These are phyloP conservation scores for Phytophthora constricta DNA, from an alignment of 352 stramenopile species.

Conservation along the genomic window DNA sequence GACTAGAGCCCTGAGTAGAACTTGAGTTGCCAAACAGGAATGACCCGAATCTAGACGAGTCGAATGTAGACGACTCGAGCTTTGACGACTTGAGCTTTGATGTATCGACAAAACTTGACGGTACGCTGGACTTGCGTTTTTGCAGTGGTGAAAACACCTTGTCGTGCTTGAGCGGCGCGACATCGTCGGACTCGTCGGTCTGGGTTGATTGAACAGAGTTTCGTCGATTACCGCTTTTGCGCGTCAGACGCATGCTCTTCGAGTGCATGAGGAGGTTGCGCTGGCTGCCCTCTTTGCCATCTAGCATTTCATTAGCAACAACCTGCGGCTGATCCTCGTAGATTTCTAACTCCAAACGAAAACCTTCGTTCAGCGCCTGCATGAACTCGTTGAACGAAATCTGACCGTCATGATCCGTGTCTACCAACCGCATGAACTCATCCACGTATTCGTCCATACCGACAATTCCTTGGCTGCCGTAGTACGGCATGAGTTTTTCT, in stretches of 20 bases:
- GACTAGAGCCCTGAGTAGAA: constrained; percentile 7
- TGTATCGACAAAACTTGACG: constrained; percentile 46
- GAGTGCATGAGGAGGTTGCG: constrained; percentile 5
- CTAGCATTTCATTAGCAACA: constrained; percentile 19
- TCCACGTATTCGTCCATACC: constrained; percentile 75
- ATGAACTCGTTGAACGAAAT: constrained; percentile 86
- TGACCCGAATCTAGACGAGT: constrained; percentile 20
- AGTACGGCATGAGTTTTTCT: constrained; percentile 70
- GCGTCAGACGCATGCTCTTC: constrained; percentile 23
- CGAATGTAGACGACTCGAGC: constrained; percentile 24
- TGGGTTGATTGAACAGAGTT: constrained; percentile 28
- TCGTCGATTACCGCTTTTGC: constrained; percentile 20
- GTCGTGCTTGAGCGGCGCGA: constrained; percentile 16
- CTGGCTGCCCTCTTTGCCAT: constrained; percentile 11
- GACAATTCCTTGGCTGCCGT: constrained; percentile 44
- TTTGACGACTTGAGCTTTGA: constrained; percentile 24
- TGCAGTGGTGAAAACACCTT: constrained; percentile 17
- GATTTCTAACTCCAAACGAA: constrained; percentile 77
- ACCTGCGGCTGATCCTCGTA: constrained; percentile 57
- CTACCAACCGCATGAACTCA: constrained; percentile 78
- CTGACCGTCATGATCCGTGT: constrained; percentile 69
- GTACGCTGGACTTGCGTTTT: constrained; percentile 1
- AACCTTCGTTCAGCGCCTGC: constrained; percentile 75
- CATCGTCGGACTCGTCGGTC: constrained; percentile 18
- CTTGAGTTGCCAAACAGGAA: constrained; percentile 13